phyloP scores from a whole-genome alignment of 2,329 filamentous ascomycete species.

The Xylaria arbuscula region DNA sequence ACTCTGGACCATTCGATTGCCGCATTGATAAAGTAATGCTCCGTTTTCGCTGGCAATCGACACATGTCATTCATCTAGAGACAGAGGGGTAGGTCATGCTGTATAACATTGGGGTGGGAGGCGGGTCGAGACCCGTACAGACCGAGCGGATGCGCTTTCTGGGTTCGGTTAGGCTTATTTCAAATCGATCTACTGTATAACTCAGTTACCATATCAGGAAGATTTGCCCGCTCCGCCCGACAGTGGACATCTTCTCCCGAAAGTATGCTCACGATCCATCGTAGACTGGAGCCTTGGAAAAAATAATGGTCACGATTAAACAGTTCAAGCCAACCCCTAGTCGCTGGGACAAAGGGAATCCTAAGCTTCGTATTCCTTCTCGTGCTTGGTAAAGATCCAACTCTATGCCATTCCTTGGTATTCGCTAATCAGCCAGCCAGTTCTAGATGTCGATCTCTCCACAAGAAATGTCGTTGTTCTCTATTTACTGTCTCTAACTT shows the following conservation, averaged over 20 bases:
- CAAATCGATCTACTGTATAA: neutral
- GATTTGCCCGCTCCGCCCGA: neutral
- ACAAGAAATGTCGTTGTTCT: conserved; percentile 17
- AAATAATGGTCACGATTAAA: neutral
- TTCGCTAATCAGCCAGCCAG: conserved; percentile 9
- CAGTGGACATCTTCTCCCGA: neutral
- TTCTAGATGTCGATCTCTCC: conserved; percentile 22
- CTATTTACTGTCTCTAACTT: neutral
- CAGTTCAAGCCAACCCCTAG: neutral
- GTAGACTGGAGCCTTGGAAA: neutral
- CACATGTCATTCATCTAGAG: too few species aligned
- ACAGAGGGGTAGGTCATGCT: too few species aligned
- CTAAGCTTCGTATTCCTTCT: neutral
- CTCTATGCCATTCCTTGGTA: neutral
- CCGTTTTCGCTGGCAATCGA: too few species aligned
- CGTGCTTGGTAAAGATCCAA: neutral
- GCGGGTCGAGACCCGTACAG: neutral
- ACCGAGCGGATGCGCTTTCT: neutral
- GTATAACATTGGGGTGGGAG: neutral
- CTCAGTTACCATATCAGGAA: neutral
- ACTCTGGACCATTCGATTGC: too few species aligned
- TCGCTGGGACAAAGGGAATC: neutral
- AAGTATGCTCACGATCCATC: neutral
- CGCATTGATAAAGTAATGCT: too few species aligned
- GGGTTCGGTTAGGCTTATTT: neutral